Evolutionary conservation across 23 red algal genomes (phyloP).

Genomic region (Pyropia yezoensis): DNA sequence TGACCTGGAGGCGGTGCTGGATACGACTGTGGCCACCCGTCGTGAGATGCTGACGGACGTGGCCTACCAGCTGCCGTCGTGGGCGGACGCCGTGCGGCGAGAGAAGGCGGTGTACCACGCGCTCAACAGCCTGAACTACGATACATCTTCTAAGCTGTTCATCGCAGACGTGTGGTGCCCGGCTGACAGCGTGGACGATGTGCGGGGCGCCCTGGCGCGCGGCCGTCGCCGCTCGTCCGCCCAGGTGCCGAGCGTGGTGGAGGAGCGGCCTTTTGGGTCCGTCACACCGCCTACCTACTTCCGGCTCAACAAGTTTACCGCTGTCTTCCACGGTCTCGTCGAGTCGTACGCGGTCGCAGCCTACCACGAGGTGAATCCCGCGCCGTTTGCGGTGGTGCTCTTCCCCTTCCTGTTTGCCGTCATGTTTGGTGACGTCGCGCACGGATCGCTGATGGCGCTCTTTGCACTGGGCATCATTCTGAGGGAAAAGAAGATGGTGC

Average conservation of each 20-base stretch:
- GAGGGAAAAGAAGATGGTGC: slow-evolving; percentile 59
- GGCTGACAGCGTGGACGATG: slow-evolving; percentile 23
- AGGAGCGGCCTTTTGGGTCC: slow-evolving; percentile 38
- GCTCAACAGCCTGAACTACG: slow-evolving; percentile 92
- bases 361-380: slow-evolving; percentile 96
- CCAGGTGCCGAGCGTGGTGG: slow-evolving; percentile 80
- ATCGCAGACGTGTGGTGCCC: slow-evolving; percentile 89
- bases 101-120: slow-evolving; percentile 92
- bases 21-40: slow-evolving; percentile 46
- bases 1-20: slow-evolving; percentile 79
- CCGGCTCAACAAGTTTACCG: slow-evolving; percentile 83
- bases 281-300: slow-evolving; percentile 71
- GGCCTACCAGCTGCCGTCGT: slow-evolving; percentile 40
- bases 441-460: slow-evolving; percentile 84
- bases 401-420: slow-evolving; percentile 98
- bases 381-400: slow-evolving; percentile 74
- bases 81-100: slow-evolving; percentile 58
- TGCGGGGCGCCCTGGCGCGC: slow-evolving; percentile 43
- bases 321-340: slow-evolving; percentile 87
- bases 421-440: slow-evolving; percentile 99
- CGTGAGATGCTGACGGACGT: slow-evolving; percentile 59
- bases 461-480: slow-evolving; percentile 62
- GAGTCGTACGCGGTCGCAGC: slow-evolving; percentile 89
- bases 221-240: slow-evolving; percentile 54
- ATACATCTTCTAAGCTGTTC: slow-evolving; percentile 70